These are phyloP conservation scores for Panaeolus papilionaceus DNA, from an alignment of 768 basidiomycete species.

Conservation along the genomic window DNA sequence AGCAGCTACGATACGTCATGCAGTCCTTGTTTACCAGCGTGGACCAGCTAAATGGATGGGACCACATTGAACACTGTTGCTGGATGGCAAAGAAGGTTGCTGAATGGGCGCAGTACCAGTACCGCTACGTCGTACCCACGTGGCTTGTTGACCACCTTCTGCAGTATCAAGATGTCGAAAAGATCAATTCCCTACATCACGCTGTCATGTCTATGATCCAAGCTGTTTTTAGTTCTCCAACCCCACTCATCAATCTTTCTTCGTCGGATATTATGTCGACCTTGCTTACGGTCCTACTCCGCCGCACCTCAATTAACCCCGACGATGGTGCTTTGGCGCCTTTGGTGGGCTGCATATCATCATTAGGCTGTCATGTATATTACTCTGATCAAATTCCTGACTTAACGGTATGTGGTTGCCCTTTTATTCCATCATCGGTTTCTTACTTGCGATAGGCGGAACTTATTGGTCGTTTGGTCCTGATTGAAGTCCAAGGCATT, in stretches of 20 bases:
- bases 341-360: constrained; percentile 79
- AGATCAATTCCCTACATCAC: constrained; percentile 56
- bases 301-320: constrained; percentile 65
- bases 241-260: constrained; percentile 86
- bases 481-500: constrained; percentile 71
- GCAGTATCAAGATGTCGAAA: constrained; percentile 59
- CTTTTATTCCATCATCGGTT: constrained; percentile 10
- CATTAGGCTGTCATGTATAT: constrained; percentile 90
- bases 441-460: constrained; percentile 57
- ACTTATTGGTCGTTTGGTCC: constrained; percentile 73
- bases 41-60: constrained; percentile 67
- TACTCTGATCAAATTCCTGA: constrained; percentile 97
- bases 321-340: constrained; percentile 70
- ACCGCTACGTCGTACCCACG: constrained; percentile 89
- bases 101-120: constrained; percentile 94
- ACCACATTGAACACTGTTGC: constrained; percentile 69
- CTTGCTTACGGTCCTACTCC: constrained; percentile 75
- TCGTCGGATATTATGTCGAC: constrained; percentile 89
- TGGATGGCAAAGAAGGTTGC: constrained; percentile 82
- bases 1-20: constrained; percentile 75
- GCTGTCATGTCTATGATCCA: constrained; percentile 82
- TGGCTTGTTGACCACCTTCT: constrained; percentile 81
- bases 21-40: constrained; percentile 76
- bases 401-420: constrained; percentile 58
- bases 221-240: constrained; percentile 81